phyloP scores from a whole-genome alignment of 179 eudicot genomes.

The Beta macrorhiza region DNA sequence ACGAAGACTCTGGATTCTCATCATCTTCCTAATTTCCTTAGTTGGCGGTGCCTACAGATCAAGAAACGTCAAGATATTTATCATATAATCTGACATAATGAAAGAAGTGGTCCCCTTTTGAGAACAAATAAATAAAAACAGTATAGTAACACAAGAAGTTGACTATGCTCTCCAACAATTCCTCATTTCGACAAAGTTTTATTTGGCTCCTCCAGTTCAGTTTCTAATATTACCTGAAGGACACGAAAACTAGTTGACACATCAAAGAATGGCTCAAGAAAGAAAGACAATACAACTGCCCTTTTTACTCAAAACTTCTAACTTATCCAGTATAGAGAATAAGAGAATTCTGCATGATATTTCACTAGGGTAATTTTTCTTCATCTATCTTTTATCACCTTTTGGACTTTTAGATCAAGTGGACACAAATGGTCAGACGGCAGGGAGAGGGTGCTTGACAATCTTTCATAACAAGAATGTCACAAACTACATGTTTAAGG shows the following conservation, averaged over 20 bases:
- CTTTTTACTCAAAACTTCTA: background rate
- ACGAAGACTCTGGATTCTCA: slow-evolving; percentile 91
- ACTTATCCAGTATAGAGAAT: background rate
- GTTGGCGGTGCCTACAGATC: slow-evolving; percentile 68
- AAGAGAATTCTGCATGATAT: background rate
- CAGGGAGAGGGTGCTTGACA: background rate
- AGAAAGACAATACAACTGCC: background rate
- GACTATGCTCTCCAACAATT: background rate
- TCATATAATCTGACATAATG: background rate
- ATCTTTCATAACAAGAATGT: background rate
- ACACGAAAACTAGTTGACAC: background rate
- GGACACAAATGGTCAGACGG: background rate
- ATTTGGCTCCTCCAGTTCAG: background rate
- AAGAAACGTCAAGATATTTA: background rate
- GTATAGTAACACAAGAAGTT: background rate
- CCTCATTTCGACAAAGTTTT: background rate
- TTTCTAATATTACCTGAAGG: background rate
- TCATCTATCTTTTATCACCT: background rate
- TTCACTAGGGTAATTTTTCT: background rate
- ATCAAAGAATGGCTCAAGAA: background rate
- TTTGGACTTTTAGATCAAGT: background rate
- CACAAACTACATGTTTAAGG: background rate
- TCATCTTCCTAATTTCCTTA: slow-evolving; percentile 66
- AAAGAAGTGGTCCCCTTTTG: background rate
- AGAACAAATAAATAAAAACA: background rate